phyloP scores from a whole-genome alignment of 2,329 filamentous ascomycete genomes.

The Laburnicola sp. region DNA sequence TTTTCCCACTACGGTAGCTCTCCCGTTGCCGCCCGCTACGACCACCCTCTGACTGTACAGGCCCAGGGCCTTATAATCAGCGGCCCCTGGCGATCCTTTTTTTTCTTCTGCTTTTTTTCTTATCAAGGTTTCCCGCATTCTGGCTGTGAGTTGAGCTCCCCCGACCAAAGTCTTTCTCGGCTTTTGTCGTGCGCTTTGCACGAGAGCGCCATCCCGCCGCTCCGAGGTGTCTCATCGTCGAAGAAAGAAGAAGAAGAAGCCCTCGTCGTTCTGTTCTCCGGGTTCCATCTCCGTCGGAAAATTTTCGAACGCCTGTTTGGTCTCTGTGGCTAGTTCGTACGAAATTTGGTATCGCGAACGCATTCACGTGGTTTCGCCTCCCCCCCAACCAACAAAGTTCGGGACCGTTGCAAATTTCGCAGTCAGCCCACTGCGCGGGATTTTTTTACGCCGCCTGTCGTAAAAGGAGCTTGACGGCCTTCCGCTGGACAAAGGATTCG shows the following conservation, averaged over 20 bases:
- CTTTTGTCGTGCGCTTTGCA: conserved; percentile 4
- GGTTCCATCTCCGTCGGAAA: not conserved
- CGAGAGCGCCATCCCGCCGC: not conserved
- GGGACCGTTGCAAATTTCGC: conserved; percentile 4
- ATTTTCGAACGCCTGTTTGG: not conserved
- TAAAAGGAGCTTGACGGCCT: too few relatives aligned
- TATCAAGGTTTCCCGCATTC: not conserved
- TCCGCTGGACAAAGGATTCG: too few relatives aligned
- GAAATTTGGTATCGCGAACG: not conserved
- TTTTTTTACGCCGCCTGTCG: not conserved
- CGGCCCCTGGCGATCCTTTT: not conserved
- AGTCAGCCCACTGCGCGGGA: conserved; percentile 1
- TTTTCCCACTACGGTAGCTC: conserved; percentile 6
- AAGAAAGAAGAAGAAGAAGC: too few relatives aligned
- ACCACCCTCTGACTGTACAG: not conserved
- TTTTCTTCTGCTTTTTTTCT: not conserved
- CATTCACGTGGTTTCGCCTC: conserved; percentile 8
- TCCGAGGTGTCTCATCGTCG: too few relatives aligned
- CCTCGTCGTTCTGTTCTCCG: not conserved
- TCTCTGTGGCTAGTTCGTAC: not conserved
- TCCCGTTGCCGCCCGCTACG: conserved; percentile 6
- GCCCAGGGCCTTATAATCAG: not conserved
- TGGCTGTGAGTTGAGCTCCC: too few relatives aligned
- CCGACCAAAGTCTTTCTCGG: not conserved
- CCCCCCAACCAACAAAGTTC: not conserved